Percentiles rank a stretch among this genome's conserved stretches.
Evolutionary conservation across 2,329 filamentous ascomycete species (phyloP).

Genomic region (Dothistroma pini): DNA sequence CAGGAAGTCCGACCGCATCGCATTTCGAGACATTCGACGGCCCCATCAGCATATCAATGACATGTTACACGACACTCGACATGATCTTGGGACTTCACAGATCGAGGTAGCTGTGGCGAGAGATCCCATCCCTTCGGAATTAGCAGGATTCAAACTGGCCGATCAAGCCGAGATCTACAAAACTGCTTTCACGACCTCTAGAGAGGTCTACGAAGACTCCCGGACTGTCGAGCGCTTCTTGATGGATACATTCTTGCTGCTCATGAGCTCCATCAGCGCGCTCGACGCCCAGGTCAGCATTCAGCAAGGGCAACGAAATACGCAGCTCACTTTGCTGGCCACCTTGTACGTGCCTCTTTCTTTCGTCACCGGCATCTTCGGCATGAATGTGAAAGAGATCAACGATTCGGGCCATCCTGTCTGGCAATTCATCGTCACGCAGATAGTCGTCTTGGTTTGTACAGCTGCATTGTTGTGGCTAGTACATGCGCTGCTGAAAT

Average conservation of each 20-base stretch:
- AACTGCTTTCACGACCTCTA: not conserved
- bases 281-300: slow-evolving; percentile 19
- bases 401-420: slow-evolving; percentile 14
- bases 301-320: slow-evolving; percentile 15
- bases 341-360: slow-evolving; percentile 25
- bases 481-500: not conserved
- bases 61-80: slow-evolving; percentile 13
- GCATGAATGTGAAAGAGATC: slow-evolving; percentile 27
- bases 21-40: slow-evolving; percentile 13
- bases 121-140: slow-evolving; percentile 4
- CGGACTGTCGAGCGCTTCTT: slow-evolving; percentile 20
- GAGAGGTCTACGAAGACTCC: slow-evolving; percentile 10
- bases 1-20: slow-evolving; percentile 12
- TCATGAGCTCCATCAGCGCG: slow-evolving; percentile 25
- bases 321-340: slow-evolving; percentile 20
- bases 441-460: not conserved
- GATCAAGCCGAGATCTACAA: not conserved
- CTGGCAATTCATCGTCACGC: not conserved
- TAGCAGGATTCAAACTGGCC: not conserved
- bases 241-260: slow-evolving; percentile 25
- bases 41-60: slow-evolving; percentile 11
- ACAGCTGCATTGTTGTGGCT: not conserved
- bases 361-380: slow-evolving; percentile 24
- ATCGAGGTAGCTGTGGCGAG: slow-evolving; percentile 1
- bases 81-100: slow-evolving; percentile 10